Evolutionary conservation across 257 asterid genomes (phyloP).

Genomic region (Nicotiana tomentosiformis): DNA sequence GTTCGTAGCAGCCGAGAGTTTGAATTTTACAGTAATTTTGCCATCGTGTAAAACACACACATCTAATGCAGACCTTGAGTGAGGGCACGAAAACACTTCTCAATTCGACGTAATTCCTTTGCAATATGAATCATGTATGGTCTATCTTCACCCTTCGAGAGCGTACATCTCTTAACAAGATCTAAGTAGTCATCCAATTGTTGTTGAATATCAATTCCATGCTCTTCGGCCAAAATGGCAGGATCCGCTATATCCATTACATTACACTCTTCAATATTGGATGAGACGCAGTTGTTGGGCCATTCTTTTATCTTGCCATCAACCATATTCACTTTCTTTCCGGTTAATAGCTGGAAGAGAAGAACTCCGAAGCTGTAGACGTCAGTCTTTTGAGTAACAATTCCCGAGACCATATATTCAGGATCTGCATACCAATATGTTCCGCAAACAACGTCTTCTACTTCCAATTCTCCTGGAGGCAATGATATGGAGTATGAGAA

Average conservation of each 20-base stretch:
- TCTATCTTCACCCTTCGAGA: background rate
- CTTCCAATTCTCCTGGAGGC: conserved; percentile 19
- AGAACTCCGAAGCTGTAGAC: background rate
- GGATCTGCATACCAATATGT: background rate
- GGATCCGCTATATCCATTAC: background rate
- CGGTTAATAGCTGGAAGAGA: background rate
- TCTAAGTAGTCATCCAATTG: background rate
- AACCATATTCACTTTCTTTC: background rate
- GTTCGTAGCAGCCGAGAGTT: background rate
- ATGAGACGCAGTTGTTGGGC: accelerated
- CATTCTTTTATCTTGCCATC: background rate
- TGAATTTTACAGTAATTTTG: no score
- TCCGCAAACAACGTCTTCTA: background rate
- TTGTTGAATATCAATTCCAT: background rate
- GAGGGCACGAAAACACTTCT: background rate
- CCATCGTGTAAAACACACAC: no score
- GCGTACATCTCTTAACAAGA: background rate
- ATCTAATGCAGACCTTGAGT: no score
- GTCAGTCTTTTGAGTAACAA: background rate
- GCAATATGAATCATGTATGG: background rate
- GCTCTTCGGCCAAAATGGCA: background rate
- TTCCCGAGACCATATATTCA: background rate
- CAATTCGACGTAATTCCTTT: background rate
- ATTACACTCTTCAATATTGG: background rate
- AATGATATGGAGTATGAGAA: conserved; percentile 8